Percentiles rank a stretch among this genome's conserved stretches.
phyloP scores from a whole-genome alignment of 768 basidiomycete genomes.

The Lentinula lateritia region DNA sequence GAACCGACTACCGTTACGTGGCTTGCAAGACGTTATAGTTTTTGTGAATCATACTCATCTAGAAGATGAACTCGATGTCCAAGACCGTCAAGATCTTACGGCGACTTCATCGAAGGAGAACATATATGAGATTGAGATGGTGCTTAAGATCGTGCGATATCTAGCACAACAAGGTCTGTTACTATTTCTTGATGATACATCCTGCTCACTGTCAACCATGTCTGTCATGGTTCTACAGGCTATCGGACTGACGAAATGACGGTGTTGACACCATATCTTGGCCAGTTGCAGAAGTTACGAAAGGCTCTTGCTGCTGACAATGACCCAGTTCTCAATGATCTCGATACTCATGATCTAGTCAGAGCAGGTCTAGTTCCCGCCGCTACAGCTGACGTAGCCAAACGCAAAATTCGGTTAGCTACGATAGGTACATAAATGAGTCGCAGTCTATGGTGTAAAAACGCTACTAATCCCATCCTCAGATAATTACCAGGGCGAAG shows the following conservation, averaged over 20 bases:
- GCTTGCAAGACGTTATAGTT: conserved; percentile 51
- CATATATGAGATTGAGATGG: conserved; percentile 55
- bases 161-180: conserved; percentile 49
- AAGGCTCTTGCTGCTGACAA: conserved; percentile 33
- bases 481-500: conserved; percentile 80
- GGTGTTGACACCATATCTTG: conserved; percentile 65
- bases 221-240: conserved; percentile 15
- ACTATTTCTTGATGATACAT: neutral
- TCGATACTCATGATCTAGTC: conserved; percentile 55
- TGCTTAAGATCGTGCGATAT: conserved; percentile 60
- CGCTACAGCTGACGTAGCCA: conserved; percentile 31
- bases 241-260: conserved; percentile 58
- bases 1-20: conserved; percentile 47
- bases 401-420: conserved; percentile 48
- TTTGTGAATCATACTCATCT: conserved; percentile 54
- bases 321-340: conserved; percentile 60
- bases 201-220: neutral
- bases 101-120: conserved; percentile 59
- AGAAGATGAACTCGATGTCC: conserved; percentile 44
- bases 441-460: too few species aligned
- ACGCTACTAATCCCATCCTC: conserved; percentile 22
- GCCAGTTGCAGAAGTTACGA: conserved; percentile 51
- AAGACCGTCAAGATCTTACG: conserved; percentile 42
- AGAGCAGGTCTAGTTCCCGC: conserved; percentile 48
- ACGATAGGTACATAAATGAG: conserved; percentile 49